Evolutionary conservation across 129 eudicot species (phyloP).

Genomic region (Helianthus tuberosus): DNA sequence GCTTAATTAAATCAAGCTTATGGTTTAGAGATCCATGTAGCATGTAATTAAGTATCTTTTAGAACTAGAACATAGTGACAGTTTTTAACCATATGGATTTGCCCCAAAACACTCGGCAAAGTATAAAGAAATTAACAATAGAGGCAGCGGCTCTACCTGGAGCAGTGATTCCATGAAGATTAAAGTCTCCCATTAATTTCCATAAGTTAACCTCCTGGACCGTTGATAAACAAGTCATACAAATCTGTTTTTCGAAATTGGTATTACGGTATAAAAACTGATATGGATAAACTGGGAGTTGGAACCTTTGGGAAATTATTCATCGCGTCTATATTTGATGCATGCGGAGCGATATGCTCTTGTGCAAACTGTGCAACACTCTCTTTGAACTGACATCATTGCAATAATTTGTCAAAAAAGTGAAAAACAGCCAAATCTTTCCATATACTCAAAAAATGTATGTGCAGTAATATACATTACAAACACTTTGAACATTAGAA

Average conservation of each 20-base stretch:
- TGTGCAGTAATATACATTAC: background rate
- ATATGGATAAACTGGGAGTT: background rate
- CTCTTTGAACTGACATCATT: constrained; percentile 75
- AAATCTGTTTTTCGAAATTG: constrained; percentile 6
- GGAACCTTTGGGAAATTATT: constrained; percentile 83
- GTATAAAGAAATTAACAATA: constrained; percentile 7
- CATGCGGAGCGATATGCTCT: constrained; percentile 95
- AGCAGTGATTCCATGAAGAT: constrained; percentile 90
- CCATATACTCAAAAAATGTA: background rate
- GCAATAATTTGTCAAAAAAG: constrained; percentile 12
- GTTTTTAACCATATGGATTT: too few species aligned
- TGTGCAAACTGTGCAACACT: constrained; percentile 92
- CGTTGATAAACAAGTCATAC: background rate
- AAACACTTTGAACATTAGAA: background rate
- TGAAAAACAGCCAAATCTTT: background rate
- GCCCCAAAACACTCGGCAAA: constrained; percentile 11
- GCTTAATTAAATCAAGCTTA: background rate
- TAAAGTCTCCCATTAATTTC: constrained; percentile 97
- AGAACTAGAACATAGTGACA: background rate
- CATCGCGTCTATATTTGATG: constrained; percentile 64
- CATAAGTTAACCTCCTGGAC: constrained; percentile 82
- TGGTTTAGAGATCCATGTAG: constrained; percentile 5
- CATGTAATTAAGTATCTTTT: background rate
- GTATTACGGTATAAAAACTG: background rate
- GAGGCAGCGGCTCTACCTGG: constrained; percentile 59